Conservation (phyloP, 352 stramenopile genomes). For the Saprolegnia diclina region DNA sequence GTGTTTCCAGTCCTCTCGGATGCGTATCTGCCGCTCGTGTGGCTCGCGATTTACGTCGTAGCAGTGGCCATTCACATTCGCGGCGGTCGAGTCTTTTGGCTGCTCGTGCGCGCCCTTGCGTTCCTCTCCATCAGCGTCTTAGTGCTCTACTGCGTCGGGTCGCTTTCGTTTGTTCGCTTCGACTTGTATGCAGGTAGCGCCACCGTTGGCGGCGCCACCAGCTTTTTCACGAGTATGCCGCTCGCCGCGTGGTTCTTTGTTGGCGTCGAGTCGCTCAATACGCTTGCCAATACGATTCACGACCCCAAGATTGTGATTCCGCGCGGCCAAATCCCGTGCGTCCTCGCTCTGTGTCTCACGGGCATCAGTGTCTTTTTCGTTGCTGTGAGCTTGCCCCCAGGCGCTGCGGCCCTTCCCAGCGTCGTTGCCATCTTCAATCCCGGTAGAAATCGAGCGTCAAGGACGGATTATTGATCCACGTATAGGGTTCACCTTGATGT, state of each 20-base stretch:
- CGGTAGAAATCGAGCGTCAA: neutral
- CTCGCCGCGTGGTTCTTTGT: slow-evolving; percentile 32
- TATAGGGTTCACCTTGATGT: slow-evolving; percentile 32
- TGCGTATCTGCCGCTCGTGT: slow-evolving; percentile 23
- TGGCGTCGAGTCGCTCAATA: slow-evolving; percentile 32
- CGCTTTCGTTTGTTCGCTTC: slow-evolving; percentile 31
- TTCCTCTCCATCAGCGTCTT: slow-evolving; percentile 34
- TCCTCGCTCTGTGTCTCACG: slow-evolving; percentile 35
- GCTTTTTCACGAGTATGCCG: slow-evolving; percentile 28
- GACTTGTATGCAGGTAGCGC: slow-evolving; percentile 18
- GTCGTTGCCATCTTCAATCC: slow-evolving; percentile 29
- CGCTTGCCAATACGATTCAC: slow-evolving; percentile 28
- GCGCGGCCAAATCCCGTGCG: slow-evolving; percentile 25
- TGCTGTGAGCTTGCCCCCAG: slow-evolving; percentile 32
- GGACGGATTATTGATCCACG: too few species aligned
- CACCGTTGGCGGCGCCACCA: neutral
- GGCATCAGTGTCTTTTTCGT: slow-evolving; percentile 38
- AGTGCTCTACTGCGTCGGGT: slow-evolving; percentile 35
- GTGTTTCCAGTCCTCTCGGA: slow-evolving; percentile 4
- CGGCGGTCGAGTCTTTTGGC: slow-evolving; percentile 13
- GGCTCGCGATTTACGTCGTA: slow-evolving; percentile 12
- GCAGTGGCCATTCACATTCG: slow-evolving; percentile 3
- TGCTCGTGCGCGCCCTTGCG: slow-evolving; percentile 30
- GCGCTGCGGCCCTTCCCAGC: slow-evolving; percentile 26
- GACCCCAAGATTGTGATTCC: slow-evolving; percentile 30